A percentile compares a stretch with the other conserved stretches of the same genome.
Evolutionary conservation across 1,139 yeast species (phyloP).

Genomic region (Kurtzmaniella quercitrusa): DNA sequence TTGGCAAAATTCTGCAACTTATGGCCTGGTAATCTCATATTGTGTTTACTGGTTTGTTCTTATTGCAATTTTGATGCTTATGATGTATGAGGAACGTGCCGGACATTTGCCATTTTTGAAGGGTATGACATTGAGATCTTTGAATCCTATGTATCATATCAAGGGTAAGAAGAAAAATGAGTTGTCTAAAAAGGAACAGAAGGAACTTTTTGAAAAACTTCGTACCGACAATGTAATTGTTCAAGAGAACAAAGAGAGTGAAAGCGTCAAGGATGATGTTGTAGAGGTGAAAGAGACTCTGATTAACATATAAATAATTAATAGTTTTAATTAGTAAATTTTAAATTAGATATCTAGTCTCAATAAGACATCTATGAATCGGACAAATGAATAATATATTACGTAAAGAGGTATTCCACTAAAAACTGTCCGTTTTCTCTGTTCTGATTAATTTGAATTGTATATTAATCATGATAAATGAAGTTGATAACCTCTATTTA

Average conservation of each 20-base stretch:
- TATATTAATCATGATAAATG: too few species aligned
- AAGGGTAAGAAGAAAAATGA: slow-evolving; percentile 64
- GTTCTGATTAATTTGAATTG: too few species aligned
- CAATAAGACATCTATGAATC: too few species aligned
- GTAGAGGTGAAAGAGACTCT: background rate
- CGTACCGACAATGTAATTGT: background rate
- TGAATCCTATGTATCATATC: slow-evolving; percentile 70
- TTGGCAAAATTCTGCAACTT: slow-evolving; percentile 48
- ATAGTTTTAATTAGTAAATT: too few species aligned
- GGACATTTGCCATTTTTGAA: slow-evolving; percentile 39
- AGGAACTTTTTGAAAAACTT: slow-evolving; percentile 46
- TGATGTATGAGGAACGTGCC: slow-evolving; percentile 27
- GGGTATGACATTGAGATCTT: slow-evolving; percentile 45
- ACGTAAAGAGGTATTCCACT: too few species aligned
- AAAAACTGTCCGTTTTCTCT: too few species aligned
- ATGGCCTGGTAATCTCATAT: slow-evolving; percentile 39
- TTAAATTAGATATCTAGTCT: too few species aligned
- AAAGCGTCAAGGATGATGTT: background rate
- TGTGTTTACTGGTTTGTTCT: slow-evolving; percentile 33
- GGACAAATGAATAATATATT: too few species aligned
- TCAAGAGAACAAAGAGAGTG: background rate
- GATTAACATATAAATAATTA: too few species aligned
- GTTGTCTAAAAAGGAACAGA: slow-evolving; percentile 48
- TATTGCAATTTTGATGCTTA: slow-evolving; percentile 18
- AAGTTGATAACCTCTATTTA: too few species aligned